Evolutionary conservation across 2,329 filamentous ascomycete species (phyloP), one percentile per base, ranked within the genome.

Genomic region (Diaporthe sp.): DNA sequence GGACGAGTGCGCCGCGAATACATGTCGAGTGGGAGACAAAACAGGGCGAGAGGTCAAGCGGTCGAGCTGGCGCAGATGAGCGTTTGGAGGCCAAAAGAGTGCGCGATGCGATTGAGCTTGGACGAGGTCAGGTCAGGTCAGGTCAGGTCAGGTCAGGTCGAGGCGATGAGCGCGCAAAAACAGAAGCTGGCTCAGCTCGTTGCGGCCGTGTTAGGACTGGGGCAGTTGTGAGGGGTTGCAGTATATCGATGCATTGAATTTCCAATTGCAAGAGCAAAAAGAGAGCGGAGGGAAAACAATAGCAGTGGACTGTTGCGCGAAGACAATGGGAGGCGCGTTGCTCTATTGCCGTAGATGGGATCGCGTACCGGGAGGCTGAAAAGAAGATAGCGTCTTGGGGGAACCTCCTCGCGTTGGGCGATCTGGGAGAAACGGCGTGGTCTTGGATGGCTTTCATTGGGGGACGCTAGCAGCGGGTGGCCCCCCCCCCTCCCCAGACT

Each of bases 1-100:
- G 71, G 72, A 51, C 74, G 74, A 22, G 55, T 71, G 74, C 74
- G 74, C 74, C 61, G 73, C 74, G 74, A 72, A 75, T 73, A 75
- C 74, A 75, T 75, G 72, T 75, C 74, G 74, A 72, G 74, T n/a
- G 66, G 71, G 55, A 65, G 72, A 68, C 68, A 71, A 59, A 69
- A 70, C 70, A 58, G 55, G 53, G 66, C 17, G 32, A 37, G 25
- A 37, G 47, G 30, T 58, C 42, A 55, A 25, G 58, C 55, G n/a
- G 47, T 68, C 47, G 63, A 37, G 63, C 58, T 63, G 59, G 74
- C n/a, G n/a, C 71, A 58, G 42, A 56, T 32, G 53, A 55, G 50
- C 44, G 47, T 35, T 30, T 42, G n/a, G 39, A n/a, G 35, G 44
- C 44, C 58, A 55, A 56, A 35, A 59, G 70, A 53, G 44, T 53